Evolutionary conservation across 1,284 basidiomycete species (phyloP).

Genomic region (Sporisorium scitamineum): DNA sequence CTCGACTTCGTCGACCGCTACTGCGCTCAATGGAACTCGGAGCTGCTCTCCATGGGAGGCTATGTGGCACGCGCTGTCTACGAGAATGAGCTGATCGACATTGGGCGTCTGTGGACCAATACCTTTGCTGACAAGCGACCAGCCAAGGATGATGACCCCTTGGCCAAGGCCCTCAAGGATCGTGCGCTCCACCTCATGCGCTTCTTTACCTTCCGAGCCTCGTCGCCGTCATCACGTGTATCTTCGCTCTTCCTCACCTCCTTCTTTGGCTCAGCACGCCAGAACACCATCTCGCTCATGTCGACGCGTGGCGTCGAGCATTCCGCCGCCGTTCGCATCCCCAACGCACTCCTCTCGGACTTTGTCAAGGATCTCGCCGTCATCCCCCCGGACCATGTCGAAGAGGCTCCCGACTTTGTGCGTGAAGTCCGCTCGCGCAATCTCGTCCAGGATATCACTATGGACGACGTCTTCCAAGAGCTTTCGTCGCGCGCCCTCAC

Average conservation of each 20-base stretch:
- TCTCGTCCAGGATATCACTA: conserved; percentile 83
- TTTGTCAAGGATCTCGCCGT: conserved; percentile 87
- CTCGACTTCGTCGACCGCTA: conserved; percentile 76
- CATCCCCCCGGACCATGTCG: conserved; percentile 78
- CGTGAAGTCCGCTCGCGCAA: conserved; percentile 77
- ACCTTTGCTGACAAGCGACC: conserved; percentile 73
- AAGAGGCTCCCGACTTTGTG: conserved; percentile 78
- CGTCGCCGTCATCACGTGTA: conserved; percentile 88
- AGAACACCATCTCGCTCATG: conserved; percentile 78
- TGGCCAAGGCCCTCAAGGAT: conserved; percentile 46
- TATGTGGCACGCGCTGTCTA: conserved; percentile 85
- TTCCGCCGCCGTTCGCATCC: conserved; percentile 80
- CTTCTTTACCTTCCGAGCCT: conserved; percentile 72
- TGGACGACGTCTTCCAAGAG: conserved; percentile 87
- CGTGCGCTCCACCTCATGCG: conserved; percentile 85
- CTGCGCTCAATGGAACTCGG: conserved; percentile 65
- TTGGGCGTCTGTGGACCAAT: conserved; percentile 70
- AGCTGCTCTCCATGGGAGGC: conserved; percentile 72
- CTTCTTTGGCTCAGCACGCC: conserved; percentile 79
- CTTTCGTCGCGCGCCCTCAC: conserved; percentile 79
- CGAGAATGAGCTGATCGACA: conserved; percentile 79
- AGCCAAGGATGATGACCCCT: conserved; percentile 73
- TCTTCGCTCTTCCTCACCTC: conserved; percentile 80
- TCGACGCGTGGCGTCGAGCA: conserved; percentile 82
- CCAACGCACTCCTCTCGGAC: conserved; percentile 78